Evolutionary conservation across 148 eudicot species (phyloP), one percentile per base, ranked within the genome.

Genomic region (Vaccinium myrtillus): DNA sequence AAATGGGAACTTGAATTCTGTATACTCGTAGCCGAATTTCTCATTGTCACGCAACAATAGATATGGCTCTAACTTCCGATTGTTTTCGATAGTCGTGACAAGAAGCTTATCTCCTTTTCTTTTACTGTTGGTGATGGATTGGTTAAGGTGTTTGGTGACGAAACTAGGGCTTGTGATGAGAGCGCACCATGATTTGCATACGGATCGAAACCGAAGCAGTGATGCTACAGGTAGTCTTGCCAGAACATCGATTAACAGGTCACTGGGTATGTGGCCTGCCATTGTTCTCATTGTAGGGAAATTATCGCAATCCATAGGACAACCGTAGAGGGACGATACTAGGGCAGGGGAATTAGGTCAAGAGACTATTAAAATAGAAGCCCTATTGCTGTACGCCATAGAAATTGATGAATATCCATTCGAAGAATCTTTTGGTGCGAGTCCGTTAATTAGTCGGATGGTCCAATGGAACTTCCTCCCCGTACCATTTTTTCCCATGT

Each of bases 1-100:
- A 63, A 87, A 82, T 13, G 89, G 88, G 75, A 83, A 86, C 5
- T 78, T 23, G 6, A 87, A 16, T 61, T 82, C 79, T 2, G 53
- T 16, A 30, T 32, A 84, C 2, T 55, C 90, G 2, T 65, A 36
- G 6, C 50, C 81, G 4, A 86, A 82, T 14, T 71, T 79, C 6
- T 82, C 84, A 15, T 81, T 82, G 56, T 87, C 86, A 3, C 12
- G 1, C 2, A 25, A 27, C 25, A 87, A 25, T 0, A 83, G 69
- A 32, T 86, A 90, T 53, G 75, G 88, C 54, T 89, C 90, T 71
- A 30, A 27, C 55, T 59, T 5, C 43, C 6, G 6, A 39, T 39
- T 5, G 43, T 39, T 39, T 39, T 39, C 43, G 43, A 74, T 14
- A 65, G 65, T 14, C 78, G 88, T 83, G 8, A 43, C 54, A 12